Conservation (phyloP, 139 green algal species). For the Spirogloea muscicola region DNA sequence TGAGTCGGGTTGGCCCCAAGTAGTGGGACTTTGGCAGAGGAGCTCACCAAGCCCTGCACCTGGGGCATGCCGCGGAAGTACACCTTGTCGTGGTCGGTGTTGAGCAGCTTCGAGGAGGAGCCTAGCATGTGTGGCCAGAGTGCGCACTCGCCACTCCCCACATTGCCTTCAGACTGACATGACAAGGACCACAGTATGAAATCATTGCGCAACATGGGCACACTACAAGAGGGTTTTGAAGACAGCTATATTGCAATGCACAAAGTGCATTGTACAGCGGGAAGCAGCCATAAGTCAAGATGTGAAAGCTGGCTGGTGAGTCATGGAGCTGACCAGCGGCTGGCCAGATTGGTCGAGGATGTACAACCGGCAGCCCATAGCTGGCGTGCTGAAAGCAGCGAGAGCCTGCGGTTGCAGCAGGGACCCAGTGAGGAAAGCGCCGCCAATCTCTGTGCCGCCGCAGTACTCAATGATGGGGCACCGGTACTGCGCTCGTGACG, state of each 20-base stretch:
- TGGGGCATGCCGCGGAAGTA: slow-evolving; percentile 88
- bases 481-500: slow-evolving; percentile 55
- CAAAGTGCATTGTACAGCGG: too few relatives aligned
- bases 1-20: too few relatives aligned
- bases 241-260: too few relatives aligned
- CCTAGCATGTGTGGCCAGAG: slow-evolving; percentile 73
- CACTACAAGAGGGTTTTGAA: too few relatives aligned
- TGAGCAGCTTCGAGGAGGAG: slow-evolving; percentile 75
- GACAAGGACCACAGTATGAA: too few relatives aligned
- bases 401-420: slow-evolving; percentile 68
- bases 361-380: slow-evolving; percentile 58
- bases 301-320: too few relatives aligned
- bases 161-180: too few relatives aligned
- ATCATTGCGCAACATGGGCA: too few relatives aligned
- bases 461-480: slow-evolving; percentile 88
- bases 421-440: slow-evolving; percentile 68
- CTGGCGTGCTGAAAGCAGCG: slow-evolving; percentile 69
- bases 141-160: slow-evolving; percentile 70
- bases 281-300: too few relatives aligned
- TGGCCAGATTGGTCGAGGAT: too few relatives aligned
- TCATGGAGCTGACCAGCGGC: background rate
- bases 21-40: too few relatives aligned
- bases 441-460: slow-evolving; percentile 87
- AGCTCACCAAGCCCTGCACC: slow-evolving; percentile 13
- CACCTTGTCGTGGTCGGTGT: slow-evolving; percentile 70